Conservation (phyloP, 2,329 filamentous ascomycete genomes). For the Fusarium torulosum region DNA sequence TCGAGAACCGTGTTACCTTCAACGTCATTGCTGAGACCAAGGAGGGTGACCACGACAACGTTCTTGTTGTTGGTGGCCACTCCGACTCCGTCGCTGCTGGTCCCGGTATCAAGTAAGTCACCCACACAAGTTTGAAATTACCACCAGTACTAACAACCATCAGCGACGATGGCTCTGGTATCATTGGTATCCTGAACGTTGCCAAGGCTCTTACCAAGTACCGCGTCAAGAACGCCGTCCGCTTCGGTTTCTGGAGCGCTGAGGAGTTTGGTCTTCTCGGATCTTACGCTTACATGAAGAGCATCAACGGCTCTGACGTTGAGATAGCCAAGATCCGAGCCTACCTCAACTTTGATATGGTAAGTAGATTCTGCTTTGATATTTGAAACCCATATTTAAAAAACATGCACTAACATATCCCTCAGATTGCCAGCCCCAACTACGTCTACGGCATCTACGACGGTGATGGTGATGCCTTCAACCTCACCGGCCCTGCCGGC, state of each 20-base stretch:
- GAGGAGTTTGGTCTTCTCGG: slow-evolving; percentile 64
- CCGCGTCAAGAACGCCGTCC: slow-evolving; percentile 61
- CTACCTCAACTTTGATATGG: slow-evolving; percentile 71
- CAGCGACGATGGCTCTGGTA: slow-evolving; percentile 70
- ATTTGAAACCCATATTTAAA: no score
- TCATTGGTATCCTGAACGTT: slow-evolving; percentile 60
- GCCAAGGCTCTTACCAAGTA: slow-evolving; percentile 59
- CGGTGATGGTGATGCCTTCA: slow-evolving; percentile 71
- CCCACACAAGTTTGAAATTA: neutral
- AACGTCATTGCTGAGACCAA: slow-evolving; percentile 65
- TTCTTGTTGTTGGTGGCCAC: slow-evolving; percentile 62
- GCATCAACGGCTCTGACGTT: slow-evolving; percentile 55
- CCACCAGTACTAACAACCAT: neutral
- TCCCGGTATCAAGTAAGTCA: slow-evolving; percentile 67
- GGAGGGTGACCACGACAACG: slow-evolving; percentile 62
- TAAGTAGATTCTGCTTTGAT: slow-evolving; percentile 37
- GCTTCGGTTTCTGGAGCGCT: slow-evolving; percentile 66
- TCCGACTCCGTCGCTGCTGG: slow-evolving; percentile 63
- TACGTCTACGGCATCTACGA: slow-evolving; percentile 68
- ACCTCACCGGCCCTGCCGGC: slow-evolving; percentile 65
- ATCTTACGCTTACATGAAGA: slow-evolving; percentile 63
- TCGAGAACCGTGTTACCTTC: slow-evolving; percentile 62
- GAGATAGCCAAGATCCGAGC: slow-evolving; percentile 64
- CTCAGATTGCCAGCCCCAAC: slow-evolving; percentile 61
- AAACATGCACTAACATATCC: neutral